Evolutionary conservation across 2,329 filamentous ascomycete species (phyloP).

Genomic region (Zasmidium angulare): DNA sequence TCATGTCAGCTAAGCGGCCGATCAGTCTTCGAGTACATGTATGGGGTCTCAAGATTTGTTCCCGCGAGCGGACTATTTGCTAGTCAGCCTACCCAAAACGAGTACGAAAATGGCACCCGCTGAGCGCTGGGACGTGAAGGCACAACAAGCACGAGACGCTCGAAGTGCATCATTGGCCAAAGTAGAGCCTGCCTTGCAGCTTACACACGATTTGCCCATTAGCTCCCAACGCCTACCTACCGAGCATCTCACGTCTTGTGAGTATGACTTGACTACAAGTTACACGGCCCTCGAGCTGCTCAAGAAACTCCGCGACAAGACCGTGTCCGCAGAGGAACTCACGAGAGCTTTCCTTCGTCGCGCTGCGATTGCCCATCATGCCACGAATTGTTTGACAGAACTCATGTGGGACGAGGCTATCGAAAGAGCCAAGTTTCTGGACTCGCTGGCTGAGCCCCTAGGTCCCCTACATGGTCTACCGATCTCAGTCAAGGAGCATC

Average conservation of each 20-base stretch:
- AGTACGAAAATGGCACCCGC: neutral
- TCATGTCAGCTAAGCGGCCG: too few relatives aligned
- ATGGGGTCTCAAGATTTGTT: too few relatives aligned
- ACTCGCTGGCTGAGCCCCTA: conserved; percentile 42
- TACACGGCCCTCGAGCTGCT: neutral
- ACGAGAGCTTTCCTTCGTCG: conserved; percentile 58
- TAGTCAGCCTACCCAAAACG: neutral
- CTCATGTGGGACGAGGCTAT: conserved; percentile 50
- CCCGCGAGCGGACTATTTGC: too few relatives aligned
- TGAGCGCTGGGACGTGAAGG: neutral
- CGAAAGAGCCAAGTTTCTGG: conserved; percentile 41
- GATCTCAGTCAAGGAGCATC: conserved; percentile 50
- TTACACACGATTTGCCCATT: neutral
- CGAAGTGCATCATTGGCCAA: neutral
- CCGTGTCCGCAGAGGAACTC: conserved; percentile 49
- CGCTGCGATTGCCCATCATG: conserved; percentile 53
- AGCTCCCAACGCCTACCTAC: neutral
- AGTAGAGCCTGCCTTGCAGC: neutral
- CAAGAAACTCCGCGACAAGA: neutral
- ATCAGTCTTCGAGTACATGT: too few relatives aligned
- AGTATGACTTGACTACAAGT: neutral
- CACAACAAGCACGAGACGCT: neutral
- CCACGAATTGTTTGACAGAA: conserved; percentile 46
- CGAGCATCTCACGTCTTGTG: neutral
- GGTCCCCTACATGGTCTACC: conserved; percentile 50